A percentile compares a stretch with the other conserved stretches of the same genome.
These are phyloP conservation scores for Halophytophthora polymorphica DNA, from an alignment of 352 stramenopile species.

Conservation along the genomic window DNA sequence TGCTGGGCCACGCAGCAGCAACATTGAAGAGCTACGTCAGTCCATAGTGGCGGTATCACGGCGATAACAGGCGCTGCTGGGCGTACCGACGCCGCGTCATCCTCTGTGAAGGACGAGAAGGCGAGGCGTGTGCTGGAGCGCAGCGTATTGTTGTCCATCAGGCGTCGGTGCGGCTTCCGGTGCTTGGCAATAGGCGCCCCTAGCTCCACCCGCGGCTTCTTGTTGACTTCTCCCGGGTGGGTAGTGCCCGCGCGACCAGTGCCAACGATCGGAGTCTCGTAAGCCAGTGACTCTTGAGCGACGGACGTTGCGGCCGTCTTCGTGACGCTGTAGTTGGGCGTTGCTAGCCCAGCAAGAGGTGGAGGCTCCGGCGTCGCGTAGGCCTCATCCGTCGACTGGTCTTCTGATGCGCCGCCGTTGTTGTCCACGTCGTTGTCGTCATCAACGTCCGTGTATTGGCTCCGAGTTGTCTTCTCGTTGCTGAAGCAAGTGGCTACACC, in stretches of 20 bases:
- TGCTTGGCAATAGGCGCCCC: constrained; percentile 37
- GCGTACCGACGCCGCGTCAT: constrained; percentile 54
- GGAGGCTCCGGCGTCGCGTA: constrained; percentile 32
- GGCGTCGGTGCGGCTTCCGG: constrained; percentile 47
- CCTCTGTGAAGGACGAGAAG: constrained; percentile 52
- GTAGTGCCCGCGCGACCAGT: constrained; percentile 13
- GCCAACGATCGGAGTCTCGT: constrained; percentile 34
- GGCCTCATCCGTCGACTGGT: constrained; percentile 17
- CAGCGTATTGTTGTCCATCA: constrained; percentile 49
- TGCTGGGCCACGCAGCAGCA: constrained; percentile 6
- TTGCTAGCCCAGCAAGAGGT: constrained; percentile 20
- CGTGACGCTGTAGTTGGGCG: constrained; percentile 16
- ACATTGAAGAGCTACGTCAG: constrained; percentile 6
- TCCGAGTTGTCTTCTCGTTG: constrained; percentile 6
- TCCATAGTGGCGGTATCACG: not conserved
- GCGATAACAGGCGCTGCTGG: not conserved
- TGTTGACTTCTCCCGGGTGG: constrained; percentile 35
- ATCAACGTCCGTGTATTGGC: constrained; percentile 5
- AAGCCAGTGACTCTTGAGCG: constrained; percentile 17
- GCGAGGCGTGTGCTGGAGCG: constrained; percentile 48
- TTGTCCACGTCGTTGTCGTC: constrained; percentile 23
- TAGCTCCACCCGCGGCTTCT: constrained; percentile 45
- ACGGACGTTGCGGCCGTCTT: constrained; percentile 4
- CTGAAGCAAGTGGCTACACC: constrained; percentile 42
- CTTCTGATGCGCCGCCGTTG: constrained; percentile 16